These are phyloP conservation scores for Taiozyma sp. DNA, from an alignment of 1,139 yeast genomes.

Conservation along the genomic window DNA sequence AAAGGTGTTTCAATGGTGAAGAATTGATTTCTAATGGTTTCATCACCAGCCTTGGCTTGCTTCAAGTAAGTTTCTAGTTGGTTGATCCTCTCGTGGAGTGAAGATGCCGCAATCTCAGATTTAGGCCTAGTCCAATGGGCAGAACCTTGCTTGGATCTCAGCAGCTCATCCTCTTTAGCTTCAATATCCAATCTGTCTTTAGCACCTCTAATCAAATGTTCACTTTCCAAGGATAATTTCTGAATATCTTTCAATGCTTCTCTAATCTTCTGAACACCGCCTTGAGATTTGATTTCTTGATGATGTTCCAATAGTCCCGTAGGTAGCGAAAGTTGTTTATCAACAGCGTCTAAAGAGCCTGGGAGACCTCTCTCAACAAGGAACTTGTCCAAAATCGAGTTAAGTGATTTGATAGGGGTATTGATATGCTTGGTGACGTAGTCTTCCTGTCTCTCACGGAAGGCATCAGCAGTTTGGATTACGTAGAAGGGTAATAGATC, in stretches of 20 bases:
- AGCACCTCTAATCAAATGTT: conserved; percentile 40
- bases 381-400: conserved; percentile 41
- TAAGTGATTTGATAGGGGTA: conserved; percentile 48
- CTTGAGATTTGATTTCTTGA: conserved; percentile 47
- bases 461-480: conserved; percentile 65
- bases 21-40: conserved; percentile 40
- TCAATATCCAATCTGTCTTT: conserved; percentile 46
- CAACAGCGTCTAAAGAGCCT: conserved; percentile 58
- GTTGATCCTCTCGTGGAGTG: conserved; percentile 35
- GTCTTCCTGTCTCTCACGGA: conserved; percentile 57
- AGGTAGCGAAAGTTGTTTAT: conserved; percentile 63
- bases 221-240: conserved; percentile 36
- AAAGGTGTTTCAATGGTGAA: conserved; percentile 39
- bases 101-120: conserved; percentile 36
- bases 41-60: conserved; percentile 65
- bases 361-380: conserved; percentile 48
- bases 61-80: conserved; percentile 45
- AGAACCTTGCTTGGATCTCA: conserved; percentile 45
- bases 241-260: conserved; percentile 43
- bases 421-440: conserved; percentile 49
- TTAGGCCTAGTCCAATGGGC: conserved; percentile 43
- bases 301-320: conserved; percentile 50
- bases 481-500: conserved; percentile 63
- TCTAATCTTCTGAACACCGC: conserved; percentile 46
- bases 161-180: conserved; percentile 47